Base-by-base conservation (phyloP, 495 filamentous ascomycete genomes). In the Lophium mytilinum region DNA sequence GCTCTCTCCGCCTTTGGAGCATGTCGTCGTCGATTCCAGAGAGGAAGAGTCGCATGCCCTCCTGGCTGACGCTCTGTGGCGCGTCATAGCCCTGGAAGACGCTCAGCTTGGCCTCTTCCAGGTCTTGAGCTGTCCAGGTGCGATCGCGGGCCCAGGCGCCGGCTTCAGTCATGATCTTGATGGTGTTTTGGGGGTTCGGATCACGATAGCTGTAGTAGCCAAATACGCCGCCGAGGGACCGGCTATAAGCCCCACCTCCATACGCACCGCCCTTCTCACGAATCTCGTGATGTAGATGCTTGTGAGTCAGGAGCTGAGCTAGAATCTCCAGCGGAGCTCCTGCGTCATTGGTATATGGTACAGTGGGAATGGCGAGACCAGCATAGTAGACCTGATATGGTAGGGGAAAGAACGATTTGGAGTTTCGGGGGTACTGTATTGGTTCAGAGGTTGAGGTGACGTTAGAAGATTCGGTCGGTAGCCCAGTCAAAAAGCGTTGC, bases 331-430 rank as follows among this genome's bases (percentile, higher is more conserved):
- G 82, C 0, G 88, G 78, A 9, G 91, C 88, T 15, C 84, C 80
- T 30, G 85, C 78, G 0, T 81, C 65, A 43, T 90, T 81, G 33
- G 82, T 84, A 69, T 97, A 98, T 2, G 91, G 87, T 1, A 90
- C 85, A 2, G 93, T 96, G 24, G 88, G 84, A 35, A 91, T 72
- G 30, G 88, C 84, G 37, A 89, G 77, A 12, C 83, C 85, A 6
- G 91, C 84, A 69, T 96, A 97, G 66, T 92, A 96, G 50, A 98
- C 93, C 70, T 98, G 93, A 71, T 95, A 98, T 1, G 93, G 93
- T 21, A 98, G 80, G 4, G 91, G 84, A 68, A 93, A 98, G 77
- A 97, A 94, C 0, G 87, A 82, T 66, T 88, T 93, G 47, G 81
- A 56, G 50, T 63, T 66, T 3, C 71, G 62, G 18, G 72, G 66